These are phyloP conservation scores for Wickerhamiella hasegawae DNA, from an alignment of 805 yeast species.

Conservation along the genomic window DNA sequence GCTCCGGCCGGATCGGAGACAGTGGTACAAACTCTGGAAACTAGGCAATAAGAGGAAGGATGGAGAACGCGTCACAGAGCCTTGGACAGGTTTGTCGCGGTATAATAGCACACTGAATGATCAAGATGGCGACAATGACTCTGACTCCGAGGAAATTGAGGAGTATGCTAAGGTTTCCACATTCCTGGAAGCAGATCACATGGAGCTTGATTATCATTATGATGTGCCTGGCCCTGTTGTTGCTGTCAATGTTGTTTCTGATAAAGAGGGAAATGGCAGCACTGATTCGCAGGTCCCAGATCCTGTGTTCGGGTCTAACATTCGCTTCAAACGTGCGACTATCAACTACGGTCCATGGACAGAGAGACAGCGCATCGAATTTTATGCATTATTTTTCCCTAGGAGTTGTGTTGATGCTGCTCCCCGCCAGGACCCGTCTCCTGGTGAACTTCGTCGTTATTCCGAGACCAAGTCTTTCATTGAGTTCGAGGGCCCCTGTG, in stretches of 20 bases:
- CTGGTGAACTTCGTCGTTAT: constrained; percentile 41
- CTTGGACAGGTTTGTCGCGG: constrained; percentile 67
- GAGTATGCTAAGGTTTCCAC: constrained; percentile 77
- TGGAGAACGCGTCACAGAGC: too few species aligned
- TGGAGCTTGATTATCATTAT: constrained; percentile 43
- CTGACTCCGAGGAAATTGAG: background rate
- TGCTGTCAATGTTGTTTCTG: background rate
- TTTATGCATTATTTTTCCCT: constrained; percentile 59
- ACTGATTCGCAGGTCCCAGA: background rate
- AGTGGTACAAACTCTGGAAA: background rate
- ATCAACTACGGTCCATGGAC: constrained; percentile 93
- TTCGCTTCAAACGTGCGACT: constrained; percentile 43
- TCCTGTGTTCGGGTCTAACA: constrained; percentile 33
- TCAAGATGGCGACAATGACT: too few species aligned
- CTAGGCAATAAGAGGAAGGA: too few species aligned
- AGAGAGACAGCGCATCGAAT: constrained; percentile 57
- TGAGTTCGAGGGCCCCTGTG: constrained; percentile 45
- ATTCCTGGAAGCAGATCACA: constrained; percentile 42
- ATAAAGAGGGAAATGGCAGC: background rate
- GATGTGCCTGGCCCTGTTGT: constrained; percentile 47
- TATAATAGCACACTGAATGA: constrained; percentile 38
- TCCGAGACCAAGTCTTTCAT: constrained; percentile 41
- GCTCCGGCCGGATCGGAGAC: background rate
- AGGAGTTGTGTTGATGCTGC: constrained; percentile 30
- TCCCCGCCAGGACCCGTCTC: constrained; percentile 25